These are phyloP conservation scores for Phaffia tasmanica DNA, from an alignment of 768 basidiomycete genomes.

Conservation along the genomic window DNA sequence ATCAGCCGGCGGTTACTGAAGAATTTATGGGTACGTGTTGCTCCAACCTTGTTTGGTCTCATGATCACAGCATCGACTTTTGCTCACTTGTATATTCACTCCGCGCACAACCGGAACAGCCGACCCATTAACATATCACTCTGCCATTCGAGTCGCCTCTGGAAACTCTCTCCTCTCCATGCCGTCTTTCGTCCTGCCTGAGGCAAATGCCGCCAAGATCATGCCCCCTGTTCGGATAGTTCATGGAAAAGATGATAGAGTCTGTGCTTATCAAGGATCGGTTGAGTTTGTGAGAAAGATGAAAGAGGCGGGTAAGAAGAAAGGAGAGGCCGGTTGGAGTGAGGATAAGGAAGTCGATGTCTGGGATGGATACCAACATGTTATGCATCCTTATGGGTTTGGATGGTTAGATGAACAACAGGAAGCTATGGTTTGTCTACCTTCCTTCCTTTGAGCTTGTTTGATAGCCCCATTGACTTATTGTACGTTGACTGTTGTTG, in stretches of 20 bases:
- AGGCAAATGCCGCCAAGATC: conserved; percentile 4
- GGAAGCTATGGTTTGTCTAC: conserved; percentile 8
- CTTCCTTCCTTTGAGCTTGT: not conserved
- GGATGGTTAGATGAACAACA: conserved; percentile 4
- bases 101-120: not conserved
- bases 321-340: conserved; percentile 10
- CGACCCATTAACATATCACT: conserved; percentile 38
- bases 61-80: not conserved
- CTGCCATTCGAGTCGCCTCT: conserved; percentile 37
- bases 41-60: conserved; percentile 9
- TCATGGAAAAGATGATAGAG: conserved; percentile 38
- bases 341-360: conserved; percentile 38
- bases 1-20: conserved; percentile 40
- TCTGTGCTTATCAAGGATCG: conserved; percentile 35
- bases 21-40: conserved; percentile 38
- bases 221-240: conserved; percentile 37
- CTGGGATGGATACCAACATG: conserved; percentile 41
- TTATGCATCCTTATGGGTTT: conserved; percentile 13
- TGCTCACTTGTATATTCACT: not conserved
- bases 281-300: conserved; percentile 34
- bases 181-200: conserved; percentile 28
- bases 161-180: conserved; percentile 37
- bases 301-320: conserved; percentile 5
- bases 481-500: too few relatives aligned
- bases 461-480: not conserved